phyloP scores from a whole-genome alignment of 1,284 basidiomycete species.

The Anthracocystis setariae region DNA sequence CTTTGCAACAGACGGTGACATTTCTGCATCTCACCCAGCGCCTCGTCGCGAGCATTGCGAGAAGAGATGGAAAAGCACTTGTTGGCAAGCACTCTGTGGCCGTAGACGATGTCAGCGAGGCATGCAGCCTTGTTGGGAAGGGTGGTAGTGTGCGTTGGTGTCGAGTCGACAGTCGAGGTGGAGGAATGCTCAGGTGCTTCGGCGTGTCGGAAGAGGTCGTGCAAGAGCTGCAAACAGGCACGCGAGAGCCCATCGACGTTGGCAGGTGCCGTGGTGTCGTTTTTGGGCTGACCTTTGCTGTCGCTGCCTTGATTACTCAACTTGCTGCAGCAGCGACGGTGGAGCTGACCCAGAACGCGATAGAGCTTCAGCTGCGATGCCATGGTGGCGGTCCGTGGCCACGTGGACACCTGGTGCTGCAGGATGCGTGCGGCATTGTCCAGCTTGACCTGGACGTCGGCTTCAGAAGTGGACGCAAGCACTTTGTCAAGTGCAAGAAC shows the following conservation, averaged over 20 bases:
- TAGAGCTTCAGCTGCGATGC: conserved; percentile 41
- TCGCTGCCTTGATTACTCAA: conserved; percentile 30
- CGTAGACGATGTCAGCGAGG: conserved; percentile 38
- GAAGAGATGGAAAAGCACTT: conserved; percentile 32
- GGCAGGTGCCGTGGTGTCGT: conserved; percentile 13
- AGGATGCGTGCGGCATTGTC: conserved; percentile 20
- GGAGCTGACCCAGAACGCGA: conserved; percentile 44
- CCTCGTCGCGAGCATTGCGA: conserved; percentile 17
- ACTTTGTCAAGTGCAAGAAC: conserved; percentile 43
- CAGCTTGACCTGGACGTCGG: conserved; percentile 26
- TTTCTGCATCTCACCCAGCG: conserved; percentile 19
- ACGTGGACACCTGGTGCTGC: conserved; percentile 7
- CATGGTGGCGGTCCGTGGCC: conserved; percentile 24
- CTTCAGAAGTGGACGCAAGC: conserved; percentile 17
- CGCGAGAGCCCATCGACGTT: conserved; percentile 25
- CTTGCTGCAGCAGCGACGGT: conserved; percentile 41
- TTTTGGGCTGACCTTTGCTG: conserved; percentile 38
- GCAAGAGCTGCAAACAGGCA: conserved; percentile 33
- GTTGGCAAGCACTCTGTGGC: conserved; percentile 37
- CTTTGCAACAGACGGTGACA: conserved; percentile 18
- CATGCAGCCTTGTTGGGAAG: conserved; percentile 29
- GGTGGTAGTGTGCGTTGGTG: conserved; percentile 7
- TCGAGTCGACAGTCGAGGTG: not conserved
- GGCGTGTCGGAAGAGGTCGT: conserved; percentile 10
- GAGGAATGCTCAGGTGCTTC: not conserved